Evolutionary conservation across 768 basidiomycete genomes (phyloP), one percentile per base, ranked within the genome.

Genomic region (Termitomyces sp.): DNA sequence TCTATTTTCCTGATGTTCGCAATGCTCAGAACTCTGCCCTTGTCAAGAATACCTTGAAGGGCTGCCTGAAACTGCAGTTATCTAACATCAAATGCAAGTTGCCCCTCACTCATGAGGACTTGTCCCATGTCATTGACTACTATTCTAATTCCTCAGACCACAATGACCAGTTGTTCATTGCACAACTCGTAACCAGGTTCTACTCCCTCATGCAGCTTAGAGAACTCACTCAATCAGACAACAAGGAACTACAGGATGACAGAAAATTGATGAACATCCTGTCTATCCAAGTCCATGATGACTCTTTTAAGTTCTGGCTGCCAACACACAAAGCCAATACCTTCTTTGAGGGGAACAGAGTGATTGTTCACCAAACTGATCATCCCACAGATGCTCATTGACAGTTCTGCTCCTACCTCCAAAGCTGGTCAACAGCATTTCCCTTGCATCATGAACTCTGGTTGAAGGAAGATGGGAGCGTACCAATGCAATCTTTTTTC

Each of bases 101-200:
- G 0, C 64, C 75, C 0, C 60, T 76, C 18, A 43, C 55, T 16
- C 59, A n/a, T 8, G 24, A 20, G 0, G 48, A 60, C 24, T 37
- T 61, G 22, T 9, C 10, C 1, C 1, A 24, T 5, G 14, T n/a
- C n/a, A 16, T 32, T 3, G 18, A 26, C 27, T 18, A 27, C 27
- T 45, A 39, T 9, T 2, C 13, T 1, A n/a, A n/a, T n/a, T 9
- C 4, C 3, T 62, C 65, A 2, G 12, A 36, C 32, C 62, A 69
- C 26, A 63, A 72, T 39, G 62, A 71, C 55, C 0, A 20, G 0
- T 66, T 77, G 1, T 77, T 77, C 53, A 14, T 69, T 0, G 62
- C 71, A 0, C 64, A 73, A 6, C 55, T 73, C 1, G 7, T 65
- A 2, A 59, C 61, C 0, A 66, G 66, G 0, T 74, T 71, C 44